Evolutionary conservation across 768 basidiomycete species (phyloP), one percentile per base, ranked within the genome.

Genomic region (Mycena sanguinolenta): DNA sequence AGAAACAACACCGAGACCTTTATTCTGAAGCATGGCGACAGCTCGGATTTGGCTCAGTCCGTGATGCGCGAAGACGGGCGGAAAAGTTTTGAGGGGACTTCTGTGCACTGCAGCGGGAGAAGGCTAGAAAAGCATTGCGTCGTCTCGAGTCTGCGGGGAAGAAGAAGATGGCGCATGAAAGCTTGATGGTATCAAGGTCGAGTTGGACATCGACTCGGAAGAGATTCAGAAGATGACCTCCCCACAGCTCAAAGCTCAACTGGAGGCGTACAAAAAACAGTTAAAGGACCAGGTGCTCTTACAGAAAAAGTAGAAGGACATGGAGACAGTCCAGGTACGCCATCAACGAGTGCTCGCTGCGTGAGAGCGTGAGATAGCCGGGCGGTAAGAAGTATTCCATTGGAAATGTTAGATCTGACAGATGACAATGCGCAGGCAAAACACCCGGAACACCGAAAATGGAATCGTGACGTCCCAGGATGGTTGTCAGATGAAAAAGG

Each of bases 141-240:
- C 16, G 39, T 42, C 14, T 55, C 1, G 39, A 64, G 27, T 25
- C 62, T 0, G 62, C 38, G 8, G 23, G 13, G 23, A 52, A 53
- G 50, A 63, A 63, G 62, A 53, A 54, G 21, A 7, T 36, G 23
- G 38, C n/a, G 4, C 50, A 50, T 1, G 32, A 32, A 2, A 23
- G 38, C 25, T 9, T 63, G 50, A 36, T 50, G 19, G 62, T 4
- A 53, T 34, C 10, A 7, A 46, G 12, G 34, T 63, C 19, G 52
- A 63, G 38, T 21, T 63, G 25, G 10, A 39, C 16, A 39, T 53
- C 23, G 21, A 54, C 32, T n/a, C n/a, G n/a, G n/a, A n/a, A n/a
- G 53, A 54, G 36, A 63, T 63, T 23, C 14, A 38, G 17, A 27
- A 8, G 9, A 63, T 63, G 62, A 36, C 62, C 17, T 63, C 52